Evolutionary conservation across 1,139 yeast genomes (phyloP).

Genomic region (Debaryomycetaceae sp.): DNA sequence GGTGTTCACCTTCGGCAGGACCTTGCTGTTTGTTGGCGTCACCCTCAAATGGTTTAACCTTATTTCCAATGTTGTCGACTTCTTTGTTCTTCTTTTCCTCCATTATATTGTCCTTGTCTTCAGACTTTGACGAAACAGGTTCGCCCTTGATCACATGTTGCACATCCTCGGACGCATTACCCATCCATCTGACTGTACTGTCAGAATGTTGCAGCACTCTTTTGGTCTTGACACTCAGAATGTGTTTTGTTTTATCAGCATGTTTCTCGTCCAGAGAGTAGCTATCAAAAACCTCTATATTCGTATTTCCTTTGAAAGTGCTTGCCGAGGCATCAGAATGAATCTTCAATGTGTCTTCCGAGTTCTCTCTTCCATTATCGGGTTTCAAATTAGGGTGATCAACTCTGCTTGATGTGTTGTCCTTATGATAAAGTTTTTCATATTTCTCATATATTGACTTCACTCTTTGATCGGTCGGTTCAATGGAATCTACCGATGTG

Average conservation of each 20-base stretch:
- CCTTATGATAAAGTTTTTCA: slow-evolving; percentile 10
- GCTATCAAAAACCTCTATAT: not conserved
- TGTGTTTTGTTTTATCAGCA: too few species aligned
- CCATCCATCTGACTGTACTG: not conserved
- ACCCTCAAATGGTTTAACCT: not conserved
- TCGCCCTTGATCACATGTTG: too few species aligned
- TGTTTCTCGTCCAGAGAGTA: not conserved
- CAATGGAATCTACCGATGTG: slow-evolving; percentile 25
- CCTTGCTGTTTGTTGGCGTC: not conserved
- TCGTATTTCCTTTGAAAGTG: not conserved
- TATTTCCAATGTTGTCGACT: slow-evolving; percentile 1
- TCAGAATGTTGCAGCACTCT: not conserved
- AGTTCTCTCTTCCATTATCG: not conserved
- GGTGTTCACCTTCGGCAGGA: not conserved
- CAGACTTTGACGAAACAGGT: too few species aligned
- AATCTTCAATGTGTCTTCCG: not conserved
- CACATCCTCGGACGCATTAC: not conserved
- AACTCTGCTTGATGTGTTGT: not conserved
- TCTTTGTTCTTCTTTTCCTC: slow-evolving; percentile 1
- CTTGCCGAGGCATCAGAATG: not conserved
- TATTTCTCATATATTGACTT: slow-evolving; percentile 23
- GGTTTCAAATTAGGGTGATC: not conserved
- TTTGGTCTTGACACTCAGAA: too few species aligned
- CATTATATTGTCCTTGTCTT: not conserved
- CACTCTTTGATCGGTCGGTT: slow-evolving; percentile 12